Percentiles rank a stretch among this genome's conserved stretches.
Conservation (phyloP, 2,329 filamentous ascomycete species). For the Fusarium drepaniforme region DNA sequence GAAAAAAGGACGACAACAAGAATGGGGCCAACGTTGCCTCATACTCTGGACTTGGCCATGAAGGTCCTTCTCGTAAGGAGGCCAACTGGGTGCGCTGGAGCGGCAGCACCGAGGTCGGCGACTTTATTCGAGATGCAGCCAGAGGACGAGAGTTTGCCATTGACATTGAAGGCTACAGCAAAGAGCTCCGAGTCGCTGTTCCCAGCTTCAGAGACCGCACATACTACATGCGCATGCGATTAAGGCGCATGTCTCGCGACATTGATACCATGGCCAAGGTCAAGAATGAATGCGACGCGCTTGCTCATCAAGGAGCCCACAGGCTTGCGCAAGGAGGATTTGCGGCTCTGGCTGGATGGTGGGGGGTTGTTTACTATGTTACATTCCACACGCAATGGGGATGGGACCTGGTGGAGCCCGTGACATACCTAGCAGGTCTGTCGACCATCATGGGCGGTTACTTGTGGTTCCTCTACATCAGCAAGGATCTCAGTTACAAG, state of each 20-base stretch:
- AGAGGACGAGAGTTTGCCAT: conserved; percentile 87
- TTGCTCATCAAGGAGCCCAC: conserved; percentile 84
- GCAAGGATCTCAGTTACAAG: conserved; percentile 88
- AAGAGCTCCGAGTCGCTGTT: conserved; percentile 81
- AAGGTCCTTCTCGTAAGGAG: conserved; percentile 61
- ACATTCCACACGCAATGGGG: conserved; percentile 81
- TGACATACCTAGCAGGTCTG: conserved; percentile 91
- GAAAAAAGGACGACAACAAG: conserved; percentile 49
- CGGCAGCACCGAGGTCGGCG: conserved; percentile 88
- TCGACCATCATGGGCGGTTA: conserved; percentile 90
- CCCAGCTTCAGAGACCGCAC: conserved; percentile 93
- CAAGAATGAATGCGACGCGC: conserved; percentile 83
- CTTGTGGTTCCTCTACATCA: conserved; percentile 94
- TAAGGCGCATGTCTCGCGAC: conserved; percentile 77
- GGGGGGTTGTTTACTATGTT: conserved; percentile 82
- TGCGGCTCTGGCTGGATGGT: conserved; percentile 79
- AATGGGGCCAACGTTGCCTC: conserved; percentile 68
- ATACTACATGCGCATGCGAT: conserved; percentile 82
- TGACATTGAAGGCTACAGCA: conserved; percentile 76
- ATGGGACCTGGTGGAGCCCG: conserved; percentile 92
- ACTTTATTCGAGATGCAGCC: conserved; percentile 93
- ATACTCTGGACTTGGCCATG: conserved; percentile 78
- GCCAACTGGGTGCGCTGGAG: conserved; percentile 85
- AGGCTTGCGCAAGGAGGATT: conserved; percentile 85
- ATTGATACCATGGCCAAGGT: conserved; percentile 78